These are phyloP conservation scores for Anethum foeniculum DNA, from an alignment of 140 eudicot species.

Conservation along the genomic window DNA sequence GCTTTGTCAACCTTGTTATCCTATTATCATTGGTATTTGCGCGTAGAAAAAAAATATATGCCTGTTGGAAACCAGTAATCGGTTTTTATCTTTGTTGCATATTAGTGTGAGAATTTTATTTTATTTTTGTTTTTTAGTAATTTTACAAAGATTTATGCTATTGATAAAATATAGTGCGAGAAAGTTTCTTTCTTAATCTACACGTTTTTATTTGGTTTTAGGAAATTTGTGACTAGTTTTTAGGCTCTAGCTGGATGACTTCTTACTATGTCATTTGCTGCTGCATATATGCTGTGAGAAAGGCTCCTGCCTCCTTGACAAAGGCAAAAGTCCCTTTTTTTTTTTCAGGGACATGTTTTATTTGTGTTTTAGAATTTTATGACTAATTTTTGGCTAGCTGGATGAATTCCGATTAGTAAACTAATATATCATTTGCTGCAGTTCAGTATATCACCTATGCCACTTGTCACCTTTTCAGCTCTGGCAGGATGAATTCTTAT, in stretches of 20 bases:
- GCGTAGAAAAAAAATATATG: background rate
- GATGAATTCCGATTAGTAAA: background rate
- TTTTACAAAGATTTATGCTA: too few species aligned
- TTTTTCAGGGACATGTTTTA: background rate
- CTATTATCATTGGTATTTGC: background rate
- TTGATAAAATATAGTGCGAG: too few species aligned
- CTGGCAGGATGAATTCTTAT: too few species aligned
- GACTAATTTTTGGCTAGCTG: background rate
- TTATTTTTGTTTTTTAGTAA: too few species aligned
- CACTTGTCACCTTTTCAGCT: too few species aligned
- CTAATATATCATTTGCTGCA: background rate
- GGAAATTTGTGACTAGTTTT: too few species aligned
- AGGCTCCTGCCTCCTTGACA: background rate
- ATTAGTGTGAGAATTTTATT: too few species aligned
- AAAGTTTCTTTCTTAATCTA: too few species aligned
- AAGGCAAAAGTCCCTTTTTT: background rate
- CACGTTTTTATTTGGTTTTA: background rate
- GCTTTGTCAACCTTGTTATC: background rate
- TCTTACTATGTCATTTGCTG: background rate
- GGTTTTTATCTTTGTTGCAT: background rate
- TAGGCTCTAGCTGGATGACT: background rate
- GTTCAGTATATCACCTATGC: too few species aligned
- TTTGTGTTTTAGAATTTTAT: background rate
- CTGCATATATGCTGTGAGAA: background rate
- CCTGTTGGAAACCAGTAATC: background rate